A percentile compares a stretch with the other conserved stretches of the same genome.
phyloP scores from a whole-genome alignment of 2,329 filamentous ascomycete species.

The Blastomyces silverae region DNA sequence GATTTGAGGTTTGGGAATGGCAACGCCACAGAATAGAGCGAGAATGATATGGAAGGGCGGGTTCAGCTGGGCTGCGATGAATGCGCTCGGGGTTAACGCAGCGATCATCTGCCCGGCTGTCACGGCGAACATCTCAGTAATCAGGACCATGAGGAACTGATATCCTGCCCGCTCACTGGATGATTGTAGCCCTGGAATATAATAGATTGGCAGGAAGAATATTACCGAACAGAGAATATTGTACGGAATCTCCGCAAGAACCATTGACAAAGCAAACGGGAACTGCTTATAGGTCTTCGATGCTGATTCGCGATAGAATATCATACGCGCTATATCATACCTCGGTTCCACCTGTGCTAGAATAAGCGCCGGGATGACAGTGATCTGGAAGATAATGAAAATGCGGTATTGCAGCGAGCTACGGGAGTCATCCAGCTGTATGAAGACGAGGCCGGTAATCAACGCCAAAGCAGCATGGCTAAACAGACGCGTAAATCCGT shows the following conservation, averaged over 20 bases:
- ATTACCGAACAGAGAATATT: slow-evolving; percentile 68
- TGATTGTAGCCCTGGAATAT: slow-evolving; percentile 66
- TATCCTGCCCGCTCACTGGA: slow-evolving; percentile 65
- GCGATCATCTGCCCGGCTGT: slow-evolving; percentile 71
- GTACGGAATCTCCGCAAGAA: slow-evolving; percentile 81
- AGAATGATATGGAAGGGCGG: slow-evolving; percentile 73
- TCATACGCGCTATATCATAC: slow-evolving; percentile 69
- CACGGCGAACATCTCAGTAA: slow-evolving; percentile 78
- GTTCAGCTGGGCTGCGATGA: slow-evolving; percentile 59
- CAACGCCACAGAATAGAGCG: slow-evolving; percentile 52
- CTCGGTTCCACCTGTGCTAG: slow-evolving; percentile 78
- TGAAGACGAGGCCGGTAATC: slow-evolving; percentile 70
- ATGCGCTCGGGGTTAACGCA: slow-evolving; percentile 68
- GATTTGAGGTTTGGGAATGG: slow-evolving; percentile 50
- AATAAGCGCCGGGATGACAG: slow-evolving; percentile 74
- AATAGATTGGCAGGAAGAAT: slow-evolving; percentile 82
- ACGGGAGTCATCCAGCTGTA: slow-evolving; percentile 69
- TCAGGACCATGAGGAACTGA: slow-evolving; percentile 76
- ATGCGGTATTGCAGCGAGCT: slow-evolving; percentile 75
- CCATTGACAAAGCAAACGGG: slow-evolving; percentile 69
- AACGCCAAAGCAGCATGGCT: slow-evolving; percentile 74
- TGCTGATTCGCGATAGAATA: slow-evolving; percentile 79
- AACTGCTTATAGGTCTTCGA: slow-evolving; percentile 80
- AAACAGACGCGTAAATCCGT: slow-evolving; percentile 80
- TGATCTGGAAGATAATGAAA: slow-evolving; percentile 83